These are phyloP conservation scores for Apiotrichum sp. DNA, from an alignment of 1,284 basidiomycete genomes.

Conservation along the genomic window DNA sequence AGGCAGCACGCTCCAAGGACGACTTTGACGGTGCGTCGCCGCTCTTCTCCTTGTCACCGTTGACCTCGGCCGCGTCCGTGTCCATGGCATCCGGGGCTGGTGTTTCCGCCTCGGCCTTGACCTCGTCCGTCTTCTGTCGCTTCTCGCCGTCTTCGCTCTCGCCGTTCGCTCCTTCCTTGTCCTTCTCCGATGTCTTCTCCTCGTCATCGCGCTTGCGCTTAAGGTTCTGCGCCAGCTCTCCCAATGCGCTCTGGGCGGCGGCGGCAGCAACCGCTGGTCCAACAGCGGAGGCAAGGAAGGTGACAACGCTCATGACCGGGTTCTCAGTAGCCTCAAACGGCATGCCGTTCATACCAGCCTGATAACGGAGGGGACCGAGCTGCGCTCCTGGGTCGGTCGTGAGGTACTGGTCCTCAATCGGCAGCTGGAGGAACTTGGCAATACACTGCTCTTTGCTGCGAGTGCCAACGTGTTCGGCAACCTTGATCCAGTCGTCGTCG, in stretches of 20 bases:
- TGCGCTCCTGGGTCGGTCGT: constrained; percentile 44
- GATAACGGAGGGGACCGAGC: constrained; percentile 71
- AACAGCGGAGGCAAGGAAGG: constrained; percentile 90
- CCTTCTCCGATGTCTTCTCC: constrained; percentile 14
- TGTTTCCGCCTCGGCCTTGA: constrained; percentile 18
- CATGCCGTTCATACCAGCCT: constrained; percentile 52
- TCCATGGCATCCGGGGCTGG: constrained; percentile 22
- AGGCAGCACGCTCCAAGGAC: constrained; percentile 70
- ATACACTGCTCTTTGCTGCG: constrained; percentile 91
- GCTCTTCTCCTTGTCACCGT: constrained; percentile 25
- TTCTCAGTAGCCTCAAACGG: constrained; percentile 95
- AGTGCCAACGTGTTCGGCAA: constrained; percentile 88
- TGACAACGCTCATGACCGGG: constrained; percentile 96
- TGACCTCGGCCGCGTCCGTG: constrained; percentile 34
- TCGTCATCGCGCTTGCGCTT: constrained; percentile 53
- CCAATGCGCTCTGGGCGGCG: constrained; percentile 84
- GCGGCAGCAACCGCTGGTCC: constrained; percentile 86
- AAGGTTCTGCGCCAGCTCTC: constrained; percentile 56
- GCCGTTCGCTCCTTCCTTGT: constrained; percentile 11
- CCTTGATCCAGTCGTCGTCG: constrained; percentile 91
- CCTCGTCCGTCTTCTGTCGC: constrained; percentile 13
- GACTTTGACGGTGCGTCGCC: constrained; percentile 58
- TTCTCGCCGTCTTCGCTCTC: constrained; percentile 21
- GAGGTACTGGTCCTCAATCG: constrained; percentile 89
- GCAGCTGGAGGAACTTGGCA: constrained; percentile 88